Evolutionary conservation across 352 stramenopile genomes (phyloP).

Genomic region (Phytophthora fragariaefolia): DNA sequence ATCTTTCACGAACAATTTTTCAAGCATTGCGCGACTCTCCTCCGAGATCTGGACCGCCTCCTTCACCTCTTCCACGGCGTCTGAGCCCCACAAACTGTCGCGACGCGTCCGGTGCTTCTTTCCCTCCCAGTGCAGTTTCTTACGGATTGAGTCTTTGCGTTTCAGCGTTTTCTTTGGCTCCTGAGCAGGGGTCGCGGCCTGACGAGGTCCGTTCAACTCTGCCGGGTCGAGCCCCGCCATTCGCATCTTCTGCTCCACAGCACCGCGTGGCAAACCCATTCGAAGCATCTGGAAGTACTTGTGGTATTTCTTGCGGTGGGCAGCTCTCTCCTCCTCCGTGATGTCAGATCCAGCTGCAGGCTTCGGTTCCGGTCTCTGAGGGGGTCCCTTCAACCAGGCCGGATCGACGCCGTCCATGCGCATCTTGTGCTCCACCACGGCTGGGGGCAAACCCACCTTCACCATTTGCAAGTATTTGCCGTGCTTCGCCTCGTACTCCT

Average conservation of each 20-base stretch:
- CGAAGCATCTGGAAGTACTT: constrained; percentile 90
- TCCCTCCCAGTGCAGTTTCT: constrained; percentile 88
- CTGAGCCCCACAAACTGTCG: constrained; percentile 72
- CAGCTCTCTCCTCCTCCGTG: constrained; percentile 58
- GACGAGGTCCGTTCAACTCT: constrained; percentile 67
- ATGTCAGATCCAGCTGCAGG: constrained; percentile 25
- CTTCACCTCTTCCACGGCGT: constrained; percentile 50
- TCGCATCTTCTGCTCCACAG: constrained; percentile 89
- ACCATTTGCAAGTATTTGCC: constrained; percentile 82
- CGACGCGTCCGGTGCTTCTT: constrained; percentile 53
- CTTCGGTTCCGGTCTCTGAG: constrained; percentile 40
- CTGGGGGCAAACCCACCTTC: constrained; percentile 71
- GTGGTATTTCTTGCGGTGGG: constrained; percentile 73
- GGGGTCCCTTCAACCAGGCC: constrained; percentile 67
- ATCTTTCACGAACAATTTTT: constrained; percentile 85
- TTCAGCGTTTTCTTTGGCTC: constrained; percentile 51
- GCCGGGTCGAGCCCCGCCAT: constrained; percentile 73
- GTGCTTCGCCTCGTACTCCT: constrained; percentile 73
- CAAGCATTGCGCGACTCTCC: constrained; percentile 74
- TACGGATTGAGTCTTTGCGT: constrained; percentile 77
- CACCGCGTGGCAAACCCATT: constrained; percentile 70
- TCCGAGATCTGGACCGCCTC: constrained; percentile 64
- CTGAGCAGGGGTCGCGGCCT: constrained; percentile 23
- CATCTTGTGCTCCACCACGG: constrained; percentile 88
- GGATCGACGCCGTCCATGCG: constrained; percentile 75